Evolutionary conservation across 2,329 filamentous ascomycete species (phyloP).

Genomic region (Clonostachys chloroleuca): DNA sequence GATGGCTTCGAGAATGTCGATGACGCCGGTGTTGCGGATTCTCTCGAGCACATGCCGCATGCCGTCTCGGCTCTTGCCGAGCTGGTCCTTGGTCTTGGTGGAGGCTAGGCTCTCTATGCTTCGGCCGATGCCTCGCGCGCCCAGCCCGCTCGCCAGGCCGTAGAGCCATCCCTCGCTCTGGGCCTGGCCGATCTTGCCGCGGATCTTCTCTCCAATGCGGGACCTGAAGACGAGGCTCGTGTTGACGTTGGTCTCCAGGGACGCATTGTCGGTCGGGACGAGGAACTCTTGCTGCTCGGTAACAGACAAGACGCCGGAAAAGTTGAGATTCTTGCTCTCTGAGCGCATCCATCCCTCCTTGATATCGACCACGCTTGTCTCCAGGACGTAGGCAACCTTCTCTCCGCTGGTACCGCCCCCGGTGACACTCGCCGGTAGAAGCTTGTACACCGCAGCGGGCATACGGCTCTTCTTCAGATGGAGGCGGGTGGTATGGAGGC

Average conservation of each 20-base stretch:
- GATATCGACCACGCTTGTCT: constrained; percentile 75
- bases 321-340: constrained; percentile 77
- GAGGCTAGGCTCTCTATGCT: constrained; percentile 78
- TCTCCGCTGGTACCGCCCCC: constrained; percentile 55
- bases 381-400: constrained; percentile 75
- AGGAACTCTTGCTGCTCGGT: constrained; percentile 71
- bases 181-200: constrained; percentile 45
- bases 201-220: constrained; percentile 64
- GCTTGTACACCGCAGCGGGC: constrained; percentile 68
- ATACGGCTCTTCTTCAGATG: constrained; percentile 80
- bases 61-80: constrained; percentile 76
- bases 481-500: constrained; percentile 72
- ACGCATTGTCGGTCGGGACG: constrained; percentile 18
- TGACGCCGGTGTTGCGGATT: constrained; percentile 52
- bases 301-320: constrained; percentile 74
- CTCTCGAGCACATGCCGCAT: constrained; percentile 79
- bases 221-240: constrained; percentile 74
- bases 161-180: constrained; percentile 41
- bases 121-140: constrained; percentile 67
- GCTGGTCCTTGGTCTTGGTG: constrained; percentile 71
- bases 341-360: constrained; percentile 80
- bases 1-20: constrained; percentile 53
- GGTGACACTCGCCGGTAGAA: constrained; percentile 66
- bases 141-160: constrained; percentile 52
- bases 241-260: constrained; percentile 57